Conservation (phyloP, 257 asterid genomes). For the Nicotiana tabacum region DNA sequence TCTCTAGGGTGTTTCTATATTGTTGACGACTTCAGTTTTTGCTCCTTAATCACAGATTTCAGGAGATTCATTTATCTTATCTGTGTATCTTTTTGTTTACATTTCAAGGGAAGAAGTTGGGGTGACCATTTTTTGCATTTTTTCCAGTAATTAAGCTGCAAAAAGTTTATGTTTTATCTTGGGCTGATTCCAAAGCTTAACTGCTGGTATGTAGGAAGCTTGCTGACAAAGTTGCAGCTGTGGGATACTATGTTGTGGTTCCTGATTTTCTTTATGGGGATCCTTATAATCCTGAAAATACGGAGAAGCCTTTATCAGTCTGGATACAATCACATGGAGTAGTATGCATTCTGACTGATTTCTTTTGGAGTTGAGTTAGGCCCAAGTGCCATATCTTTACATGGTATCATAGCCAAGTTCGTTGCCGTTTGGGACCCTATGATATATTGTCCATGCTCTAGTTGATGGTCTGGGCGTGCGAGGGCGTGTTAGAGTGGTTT, state of each 20-base stretch:
- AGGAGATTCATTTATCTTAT: background rate
- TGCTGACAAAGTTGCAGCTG: slow-evolving; percentile 63
- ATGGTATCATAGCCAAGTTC: too few species aligned
- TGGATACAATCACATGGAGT: slow-evolving; percentile 47
- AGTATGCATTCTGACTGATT: slow-evolving; percentile 25
- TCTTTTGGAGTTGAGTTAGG: background rate
- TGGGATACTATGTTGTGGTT: slow-evolving; percentile 56
- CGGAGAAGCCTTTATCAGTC: slow-evolving; percentile 23
- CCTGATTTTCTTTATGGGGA: slow-evolving; percentile 66
- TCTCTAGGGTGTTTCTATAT: background rate
- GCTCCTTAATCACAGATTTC: slow-evolving; percentile 2
- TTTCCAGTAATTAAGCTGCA: background rate
- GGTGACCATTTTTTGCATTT: background rate
- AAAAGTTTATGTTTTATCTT: background rate
- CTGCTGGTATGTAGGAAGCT: slow-evolving; percentile 41
- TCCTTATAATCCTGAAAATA: slow-evolving; percentile 35
- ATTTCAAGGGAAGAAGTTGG: background rate
- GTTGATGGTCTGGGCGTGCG: too few species aligned
- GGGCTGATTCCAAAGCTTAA: background rate
- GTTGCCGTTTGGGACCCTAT: too few species aligned
- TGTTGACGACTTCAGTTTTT: background rate
- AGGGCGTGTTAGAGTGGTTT: too few species aligned
- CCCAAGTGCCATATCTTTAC: too few species aligned
- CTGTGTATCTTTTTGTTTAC: background rate
- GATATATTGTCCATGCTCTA: too few species aligned